Conservation (phyloP, 2,329 filamentous ascomycete genomes). For the Escovopsis sp. region DNA sequence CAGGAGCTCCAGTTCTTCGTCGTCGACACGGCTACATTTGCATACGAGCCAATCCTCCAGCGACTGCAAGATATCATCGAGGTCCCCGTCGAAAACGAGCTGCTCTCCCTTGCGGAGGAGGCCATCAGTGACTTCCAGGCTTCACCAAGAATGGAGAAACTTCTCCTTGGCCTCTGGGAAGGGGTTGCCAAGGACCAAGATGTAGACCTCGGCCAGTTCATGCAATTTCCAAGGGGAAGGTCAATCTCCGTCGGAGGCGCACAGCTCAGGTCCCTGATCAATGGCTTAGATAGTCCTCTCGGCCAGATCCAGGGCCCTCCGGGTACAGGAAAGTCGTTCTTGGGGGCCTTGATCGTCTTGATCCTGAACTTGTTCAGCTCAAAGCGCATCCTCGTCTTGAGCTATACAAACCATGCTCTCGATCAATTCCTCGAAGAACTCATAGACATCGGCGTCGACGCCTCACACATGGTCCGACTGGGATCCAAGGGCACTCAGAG, state of each 20-base stretch:
- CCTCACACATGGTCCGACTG: constrained; percentile 39
- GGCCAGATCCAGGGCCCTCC: constrained; percentile 59
- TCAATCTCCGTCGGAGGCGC: constrained; percentile 15
- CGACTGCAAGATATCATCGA: constrained; percentile 40
- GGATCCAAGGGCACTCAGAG: constrained; percentile 39
- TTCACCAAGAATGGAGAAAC: constrained; percentile 1
- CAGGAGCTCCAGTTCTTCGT: constrained; percentile 31
- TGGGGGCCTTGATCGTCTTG: constrained; percentile 48
- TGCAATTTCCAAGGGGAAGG: constrained; percentile 16
- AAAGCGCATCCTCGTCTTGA: constrained; percentile 44
- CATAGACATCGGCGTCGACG: constrained; percentile 38
- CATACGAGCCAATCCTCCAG: constrained; percentile 50
- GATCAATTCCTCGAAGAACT: constrained; percentile 49
- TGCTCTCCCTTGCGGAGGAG: constrained; percentile 23
- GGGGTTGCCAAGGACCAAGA: neutral
- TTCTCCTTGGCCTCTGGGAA: neutral
- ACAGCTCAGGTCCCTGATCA: constrained; percentile 40
- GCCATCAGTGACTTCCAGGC: constrained; percentile 4
- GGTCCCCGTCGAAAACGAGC: constrained; percentile 37
- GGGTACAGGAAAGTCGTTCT: constrained; percentile 62
- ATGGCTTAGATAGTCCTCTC: constrained; percentile 35
- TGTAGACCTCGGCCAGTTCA: constrained; percentile 6
- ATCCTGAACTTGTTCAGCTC: constrained; percentile 32
- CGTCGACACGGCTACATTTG: constrained; percentile 51
- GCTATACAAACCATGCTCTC: constrained; percentile 47